Base-by-base conservation (phyloP, 169 alveolate genomes). In the Eimeria maxima region DNA sequence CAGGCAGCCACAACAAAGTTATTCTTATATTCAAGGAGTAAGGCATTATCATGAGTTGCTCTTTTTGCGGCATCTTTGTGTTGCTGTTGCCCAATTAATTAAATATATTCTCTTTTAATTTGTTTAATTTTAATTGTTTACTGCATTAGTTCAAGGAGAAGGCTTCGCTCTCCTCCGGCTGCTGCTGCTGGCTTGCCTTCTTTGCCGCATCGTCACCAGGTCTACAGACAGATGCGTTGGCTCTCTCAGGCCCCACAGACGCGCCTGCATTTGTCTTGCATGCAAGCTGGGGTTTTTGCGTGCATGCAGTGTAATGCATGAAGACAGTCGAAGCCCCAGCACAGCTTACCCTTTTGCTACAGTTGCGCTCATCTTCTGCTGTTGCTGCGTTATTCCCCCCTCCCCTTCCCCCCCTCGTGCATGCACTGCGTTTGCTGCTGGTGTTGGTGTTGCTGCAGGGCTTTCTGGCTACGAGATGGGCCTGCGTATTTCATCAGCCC, bases 1-100 rank as follows among this genome's bases (percentile, higher is more conserved):
- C 92, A 10, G 95, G 95, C 29, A 24, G 89, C 45, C 95, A 92
- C 44, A 92, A 92, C 73, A 92, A 92, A 65, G 92, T 45, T 22
- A 45, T 47, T 18, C 69, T 24, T 45, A 45, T 80, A 44, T 47
- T 38, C 67, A 53, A 60, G n/a, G 69, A 60, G 69, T 60, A 18
- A 60, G 69, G 27, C 27, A n/a, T 13, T 10, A 29, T 33, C 38
- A 33, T 33, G 38, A 33, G 38, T 33, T 78, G 53, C 50, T 78
- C 10, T 18, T 44, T 20, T 78, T 18, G 38, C 38, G 38, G 38
- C 38, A 33, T 33, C 38, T 33, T 33, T 33, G 38, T 33, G 38
- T 1, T 33, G 38, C 38, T 0, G 38, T 33, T 33, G 38, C 38
- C 1, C 38, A 33, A 33, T 33, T 33, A 33, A 33, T 33, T 33